A percentile compares a stretch with the other conserved stretches of the same genome.
These are phyloP conservation scores for Hericium coralloides DNA, from an alignment of 768 basidiomycete genomes.

Conservation along the genomic window DNA sequence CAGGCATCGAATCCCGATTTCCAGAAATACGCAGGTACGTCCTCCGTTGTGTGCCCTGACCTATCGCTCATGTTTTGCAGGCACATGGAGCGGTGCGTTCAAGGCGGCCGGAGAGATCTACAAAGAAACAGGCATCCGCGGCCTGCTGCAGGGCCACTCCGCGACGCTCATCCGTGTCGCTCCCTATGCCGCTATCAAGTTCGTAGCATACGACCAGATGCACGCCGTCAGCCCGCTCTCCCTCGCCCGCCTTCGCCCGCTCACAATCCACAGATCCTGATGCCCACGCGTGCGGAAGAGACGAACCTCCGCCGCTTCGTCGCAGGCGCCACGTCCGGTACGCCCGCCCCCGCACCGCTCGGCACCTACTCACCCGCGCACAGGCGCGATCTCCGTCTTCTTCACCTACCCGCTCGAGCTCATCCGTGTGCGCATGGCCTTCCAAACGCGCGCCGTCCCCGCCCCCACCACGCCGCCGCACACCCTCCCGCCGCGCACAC, in stretches of 20 bases:
- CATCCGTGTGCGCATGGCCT: constrained; percentile 93
- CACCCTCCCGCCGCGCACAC: background rate
- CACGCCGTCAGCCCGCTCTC: constrained; percentile 46
- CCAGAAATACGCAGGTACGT: constrained; percentile 81
- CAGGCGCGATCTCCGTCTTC: constrained; percentile 79
- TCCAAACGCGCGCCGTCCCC: constrained; percentile 43
- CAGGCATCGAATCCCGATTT: constrained; percentile 96
- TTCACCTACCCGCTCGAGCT: constrained; percentile 95
- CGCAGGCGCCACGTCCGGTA: constrained; percentile 85
- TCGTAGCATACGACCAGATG: constrained; percentile 90
- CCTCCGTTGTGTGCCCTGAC: background rate
- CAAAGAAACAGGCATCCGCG: constrained; percentile 55
- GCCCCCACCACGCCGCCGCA: background rate
- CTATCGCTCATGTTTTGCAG: constrained; percentile 30
- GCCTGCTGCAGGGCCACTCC: constrained; percentile 92
- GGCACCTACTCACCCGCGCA: background rate
- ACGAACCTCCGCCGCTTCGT: constrained; percentile 74
- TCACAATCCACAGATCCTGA: constrained; percentile 48
- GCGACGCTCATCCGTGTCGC: constrained; percentile 91
- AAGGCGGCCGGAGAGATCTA: constrained; percentile 71
- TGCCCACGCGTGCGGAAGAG: constrained; percentile 74
- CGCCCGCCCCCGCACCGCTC: constrained; percentile 12
- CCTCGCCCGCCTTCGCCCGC: background rate
- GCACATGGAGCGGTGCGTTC: constrained; percentile 81
- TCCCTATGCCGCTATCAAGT: constrained; percentile 96